Percentiles rank a stretch among this genome's conserved stretches.
Evolutionary conservation across 202 grass and related monocot species (phyloP).

Genomic region (Hordeum pubiflorum): DNA sequence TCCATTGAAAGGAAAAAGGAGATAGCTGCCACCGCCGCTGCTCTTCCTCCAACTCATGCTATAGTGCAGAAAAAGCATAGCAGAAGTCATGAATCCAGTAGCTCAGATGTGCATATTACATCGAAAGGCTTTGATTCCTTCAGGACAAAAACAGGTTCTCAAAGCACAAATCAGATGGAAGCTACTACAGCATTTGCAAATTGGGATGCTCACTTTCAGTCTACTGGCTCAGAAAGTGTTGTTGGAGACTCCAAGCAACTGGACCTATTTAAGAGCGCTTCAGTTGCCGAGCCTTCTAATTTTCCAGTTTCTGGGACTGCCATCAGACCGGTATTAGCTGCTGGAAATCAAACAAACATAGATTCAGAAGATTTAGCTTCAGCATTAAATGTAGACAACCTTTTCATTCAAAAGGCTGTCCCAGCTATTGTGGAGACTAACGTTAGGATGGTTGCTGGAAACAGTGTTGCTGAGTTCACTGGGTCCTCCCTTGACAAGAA

Average conservation of each 20-base stretch:
- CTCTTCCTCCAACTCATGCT: conserved; percentile 17
- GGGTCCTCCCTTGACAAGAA: conserved; percentile 16
- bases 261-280: conserved; percentile 44
- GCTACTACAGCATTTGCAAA: conserved; percentile 46
- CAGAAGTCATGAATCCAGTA: conserved; percentile 27
- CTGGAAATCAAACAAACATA: conserved; percentile 28
- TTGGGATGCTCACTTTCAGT: conserved; percentile 76
- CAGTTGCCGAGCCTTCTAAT: conserved; percentile 6
- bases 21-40: not conserved
- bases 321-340: not conserved
- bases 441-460: conserved; percentile 15
- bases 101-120: conserved; percentile 23
- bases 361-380: conserved; percentile 40
- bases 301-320: conserved; percentile 25
- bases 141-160: not conserved
- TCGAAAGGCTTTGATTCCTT: conserved; percentile 13
- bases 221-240: conserved; percentile 32
- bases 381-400: conserved; percentile 20
- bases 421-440: not conserved
- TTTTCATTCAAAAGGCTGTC: conserved; percentile 29
- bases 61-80: conserved; percentile 26
- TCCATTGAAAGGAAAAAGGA: conserved; percentile 50
- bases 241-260: conserved; percentile 20
- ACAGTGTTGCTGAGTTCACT: conserved; percentile 21
- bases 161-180: conserved; percentile 30